Evolutionary conservation across 139 green algal species (phyloP).

Genomic region (Parachlorella kessleri): DNA sequence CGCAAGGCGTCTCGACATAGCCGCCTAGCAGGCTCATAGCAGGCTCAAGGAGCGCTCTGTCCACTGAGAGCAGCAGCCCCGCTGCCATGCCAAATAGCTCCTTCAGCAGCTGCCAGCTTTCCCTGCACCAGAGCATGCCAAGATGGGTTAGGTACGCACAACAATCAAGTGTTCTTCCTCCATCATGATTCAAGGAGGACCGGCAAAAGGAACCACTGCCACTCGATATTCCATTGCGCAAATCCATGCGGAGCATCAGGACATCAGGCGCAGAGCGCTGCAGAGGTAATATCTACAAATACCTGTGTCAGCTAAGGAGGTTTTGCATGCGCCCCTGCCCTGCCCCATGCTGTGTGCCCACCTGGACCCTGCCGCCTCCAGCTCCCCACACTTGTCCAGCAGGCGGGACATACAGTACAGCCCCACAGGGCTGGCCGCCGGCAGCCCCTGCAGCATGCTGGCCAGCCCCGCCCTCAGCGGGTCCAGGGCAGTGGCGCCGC

Average conservation of each 20-base stretch:
- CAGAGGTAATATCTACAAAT: background rate
- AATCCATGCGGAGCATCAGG: too few relatives aligned
- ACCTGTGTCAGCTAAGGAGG: background rate
- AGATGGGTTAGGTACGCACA: too few relatives aligned
- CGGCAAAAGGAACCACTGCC: too few relatives aligned
- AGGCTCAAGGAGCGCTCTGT: background rate
- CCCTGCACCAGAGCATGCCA: too few relatives aligned
- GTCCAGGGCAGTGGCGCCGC: background rate
- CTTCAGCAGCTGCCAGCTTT: too few relatives aligned
- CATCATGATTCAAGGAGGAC: too few relatives aligned
- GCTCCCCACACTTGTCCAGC: slow-evolving; percentile 7
- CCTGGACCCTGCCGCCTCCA: slow-evolving; percentile 13
- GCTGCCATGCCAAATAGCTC: too few relatives aligned
- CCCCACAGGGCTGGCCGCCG: slow-evolving; percentile 23
- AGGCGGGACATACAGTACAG: slow-evolving; percentile 32
- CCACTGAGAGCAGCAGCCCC: background rate
- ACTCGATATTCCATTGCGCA: too few relatives aligned
- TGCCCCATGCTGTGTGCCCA: background rate
- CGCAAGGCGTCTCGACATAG: too few relatives aligned
- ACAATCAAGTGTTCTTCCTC: too few relatives aligned
- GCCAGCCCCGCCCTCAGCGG: slow-evolving; percentile 26
- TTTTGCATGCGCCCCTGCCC: background rate
- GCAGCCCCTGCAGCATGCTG: slow-evolving; percentile 27
- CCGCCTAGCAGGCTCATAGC: background rate
- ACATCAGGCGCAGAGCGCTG: background rate